These are phyloP conservation scores for Berberis thunbergii DNA, from an alignment of 164 flowering plant genomes.

Conservation along the genomic window DNA sequence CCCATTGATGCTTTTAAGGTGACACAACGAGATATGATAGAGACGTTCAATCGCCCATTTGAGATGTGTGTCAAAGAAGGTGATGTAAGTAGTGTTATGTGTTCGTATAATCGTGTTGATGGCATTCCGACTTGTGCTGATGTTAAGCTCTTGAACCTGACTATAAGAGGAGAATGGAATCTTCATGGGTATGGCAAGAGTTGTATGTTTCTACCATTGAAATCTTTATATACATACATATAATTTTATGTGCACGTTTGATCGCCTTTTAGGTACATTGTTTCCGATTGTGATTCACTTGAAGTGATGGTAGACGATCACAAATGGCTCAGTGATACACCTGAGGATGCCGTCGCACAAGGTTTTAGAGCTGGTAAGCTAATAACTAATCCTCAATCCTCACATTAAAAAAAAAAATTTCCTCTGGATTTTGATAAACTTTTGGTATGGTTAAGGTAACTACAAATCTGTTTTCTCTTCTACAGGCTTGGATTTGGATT, in stretches of 20 bases:
- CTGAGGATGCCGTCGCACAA: constrained; percentile 32
- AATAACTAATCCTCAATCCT: neutral
- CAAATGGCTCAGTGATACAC: constrained; percentile 19
- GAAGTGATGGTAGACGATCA: constrained; percentile 20
- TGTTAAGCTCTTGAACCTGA: constrained; percentile 8
- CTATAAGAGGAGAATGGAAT: constrained; percentile 17
- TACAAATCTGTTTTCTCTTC: neutral
- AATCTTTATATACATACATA: neutral
- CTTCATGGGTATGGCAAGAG: constrained; percentile 15
- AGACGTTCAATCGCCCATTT: no score
- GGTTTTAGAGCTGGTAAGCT: constrained; percentile 25
- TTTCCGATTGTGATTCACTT: constrained; percentile 39
- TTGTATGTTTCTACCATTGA: neutral
- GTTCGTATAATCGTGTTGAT: neutral
- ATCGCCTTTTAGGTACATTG: constrained; percentile 25
- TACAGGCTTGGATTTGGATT: constrained; percentile 50
- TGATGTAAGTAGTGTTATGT: no score
- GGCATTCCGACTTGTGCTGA: constrained; percentile 18
- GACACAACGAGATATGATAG: no score
- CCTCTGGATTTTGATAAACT: neutral
- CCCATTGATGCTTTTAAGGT: no score
- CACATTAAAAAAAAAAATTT: no score
- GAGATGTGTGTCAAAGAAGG: no score
- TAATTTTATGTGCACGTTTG: neutral
- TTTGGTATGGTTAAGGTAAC: neutral